Conservation (phyloP, 352 stramenopile genomes). For the Phytophthora europaea region DNA sequence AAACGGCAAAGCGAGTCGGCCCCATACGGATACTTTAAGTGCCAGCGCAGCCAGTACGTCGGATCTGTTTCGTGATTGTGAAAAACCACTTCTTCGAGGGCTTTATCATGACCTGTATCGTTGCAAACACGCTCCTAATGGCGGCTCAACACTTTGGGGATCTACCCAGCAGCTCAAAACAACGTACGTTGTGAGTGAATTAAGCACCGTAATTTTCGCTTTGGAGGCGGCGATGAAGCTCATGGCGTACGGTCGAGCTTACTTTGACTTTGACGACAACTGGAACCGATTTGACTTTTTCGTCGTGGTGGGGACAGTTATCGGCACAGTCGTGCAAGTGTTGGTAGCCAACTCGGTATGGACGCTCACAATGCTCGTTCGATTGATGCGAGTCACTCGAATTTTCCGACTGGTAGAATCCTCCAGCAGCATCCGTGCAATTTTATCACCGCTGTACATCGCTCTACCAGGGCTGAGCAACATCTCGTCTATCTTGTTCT, state of each 20-base stretch:
- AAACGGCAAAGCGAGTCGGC: conserved; percentile 53
- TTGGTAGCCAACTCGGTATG: conserved; percentile 53
- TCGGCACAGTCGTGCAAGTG: conserved; percentile 56
- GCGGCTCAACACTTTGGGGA: conserved; percentile 81
- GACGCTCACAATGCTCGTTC: conserved; percentile 84
- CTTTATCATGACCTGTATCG: conserved; percentile 89
- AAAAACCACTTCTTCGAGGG: conserved; percentile 78
- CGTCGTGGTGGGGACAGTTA: conserved; percentile 67
- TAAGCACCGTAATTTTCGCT: conserved; percentile 89
- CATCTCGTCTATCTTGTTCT: conserved; percentile 88
- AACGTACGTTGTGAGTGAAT: conserved; percentile 77
- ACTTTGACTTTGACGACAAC: conserved; percentile 86
- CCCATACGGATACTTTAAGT: conserved; percentile 61
- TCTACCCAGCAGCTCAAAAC: conserved; percentile 45
- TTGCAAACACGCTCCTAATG: conserved; percentile 91
- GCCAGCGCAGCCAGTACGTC: conserved; percentile 54
- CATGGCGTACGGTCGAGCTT: conserved; percentile 66
- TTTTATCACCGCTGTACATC: conserved; percentile 91
- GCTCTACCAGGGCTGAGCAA: conserved; percentile 89
- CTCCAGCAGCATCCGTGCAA: conserved; percentile 84
- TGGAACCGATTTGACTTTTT: conserved; percentile 93
- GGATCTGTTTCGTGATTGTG: conserved; percentile 68
- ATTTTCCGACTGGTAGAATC: conserved; percentile 82
- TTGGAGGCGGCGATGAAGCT: conserved; percentile 91
- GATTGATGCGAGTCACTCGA: conserved; percentile 89